Base-by-base conservation (phyloP, 2,329 filamentous ascomycete species). In the Rasamsonia emersonii region DNA sequence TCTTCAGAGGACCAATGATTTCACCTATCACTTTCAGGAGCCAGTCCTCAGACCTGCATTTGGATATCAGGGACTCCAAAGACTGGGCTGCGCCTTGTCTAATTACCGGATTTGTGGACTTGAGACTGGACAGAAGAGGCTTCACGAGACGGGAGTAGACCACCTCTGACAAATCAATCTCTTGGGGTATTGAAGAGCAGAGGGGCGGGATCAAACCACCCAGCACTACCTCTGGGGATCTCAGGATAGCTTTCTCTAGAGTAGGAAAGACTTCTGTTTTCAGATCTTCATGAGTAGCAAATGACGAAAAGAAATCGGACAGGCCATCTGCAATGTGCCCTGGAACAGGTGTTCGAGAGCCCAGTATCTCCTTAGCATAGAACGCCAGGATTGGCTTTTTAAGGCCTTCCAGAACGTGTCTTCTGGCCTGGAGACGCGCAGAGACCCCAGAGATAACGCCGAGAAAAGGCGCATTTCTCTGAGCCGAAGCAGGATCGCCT, bases 391-490 rank as follows among this genome's bases (percentile, higher is more conserved):
- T 84, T 30, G 80, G 70, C 25, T 74, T 63, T 62, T 88, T 93
- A 37, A 75, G 68, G 26, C 64, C 61, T 36, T 77, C 71, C 29
- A 96, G 54, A 18, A 77, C 57, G 4, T 73, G 60, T 48, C 77
- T 81, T 29, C 77, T 69, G 38, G 71, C 60, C 3, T 73, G 62
- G 33, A 88, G 72, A 33, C 88, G 79, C 24, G 80, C 76, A 51
- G 81, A 86, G 6, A 95, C 88, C 4, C 88, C 89, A 26, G 86
- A 85, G 43, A 98, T 73, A 30, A 93, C 75, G 11, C 91, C 91
- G 1, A 98, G 71, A 38, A 93, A 72, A 7, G 82, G 65, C 9
- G 84, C 76, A 64, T 93, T 81, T 47, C 72, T 83, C 33, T 79
- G 70, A 3, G 71, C 70, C 26, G 77, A 67, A 2, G 72, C 42